Evolutionary conservation across 768 basidiomycete genomes (phyloP).

Genomic region (Basidioascus undulatus): DNA sequence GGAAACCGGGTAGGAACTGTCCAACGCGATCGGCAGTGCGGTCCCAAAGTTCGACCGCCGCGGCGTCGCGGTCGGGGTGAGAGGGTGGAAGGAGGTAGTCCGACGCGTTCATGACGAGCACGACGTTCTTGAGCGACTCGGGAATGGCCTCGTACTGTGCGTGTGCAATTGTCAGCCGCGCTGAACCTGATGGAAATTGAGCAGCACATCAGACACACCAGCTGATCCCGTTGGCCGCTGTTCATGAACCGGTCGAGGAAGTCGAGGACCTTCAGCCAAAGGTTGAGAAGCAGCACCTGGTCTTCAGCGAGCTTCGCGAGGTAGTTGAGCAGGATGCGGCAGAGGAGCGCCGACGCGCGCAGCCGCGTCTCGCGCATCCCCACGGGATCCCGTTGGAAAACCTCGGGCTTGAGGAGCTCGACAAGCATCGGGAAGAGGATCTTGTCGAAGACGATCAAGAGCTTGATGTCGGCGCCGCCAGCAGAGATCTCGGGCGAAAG

Average conservation of each 20-base stretch:
- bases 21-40: constrained; percentile 64
- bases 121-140: constrained; percentile 86
- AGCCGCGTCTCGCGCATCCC: constrained; percentile 81
- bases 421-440: constrained; percentile 80
- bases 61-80: no score
- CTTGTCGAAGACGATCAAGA: constrained; percentile 65
- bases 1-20: constrained; percentile 71
- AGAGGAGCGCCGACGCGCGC: constrained; percentile 65
- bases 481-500: constrained; percentile 47
- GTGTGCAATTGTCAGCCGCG: neutral
- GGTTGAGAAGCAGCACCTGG: constrained; percentile 27
- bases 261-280: constrained; percentile 80
- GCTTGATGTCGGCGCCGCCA: constrained; percentile 31
- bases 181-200: neutral
- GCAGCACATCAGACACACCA: constrained; percentile 35
- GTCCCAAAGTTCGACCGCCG: no score
- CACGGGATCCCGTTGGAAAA: constrained; percentile 48
- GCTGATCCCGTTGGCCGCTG: constrained; percentile 55
- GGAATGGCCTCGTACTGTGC: constrained; percentile 74
- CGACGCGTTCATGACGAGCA: constrained; percentile 85
- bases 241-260: constrained; percentile 72
- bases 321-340: constrained; percentile 89
- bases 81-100: constrained; percentile 58
- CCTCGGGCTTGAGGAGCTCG: constrained; percentile 64
- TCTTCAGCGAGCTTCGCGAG: constrained; percentile 12